A percentile compares a stretch with the other conserved stretches of the same genome.
Evolutionary conservation across 2,329 filamentous ascomycete genomes (phyloP).

Genomic region (Cryphonectria naterciae): DNA sequence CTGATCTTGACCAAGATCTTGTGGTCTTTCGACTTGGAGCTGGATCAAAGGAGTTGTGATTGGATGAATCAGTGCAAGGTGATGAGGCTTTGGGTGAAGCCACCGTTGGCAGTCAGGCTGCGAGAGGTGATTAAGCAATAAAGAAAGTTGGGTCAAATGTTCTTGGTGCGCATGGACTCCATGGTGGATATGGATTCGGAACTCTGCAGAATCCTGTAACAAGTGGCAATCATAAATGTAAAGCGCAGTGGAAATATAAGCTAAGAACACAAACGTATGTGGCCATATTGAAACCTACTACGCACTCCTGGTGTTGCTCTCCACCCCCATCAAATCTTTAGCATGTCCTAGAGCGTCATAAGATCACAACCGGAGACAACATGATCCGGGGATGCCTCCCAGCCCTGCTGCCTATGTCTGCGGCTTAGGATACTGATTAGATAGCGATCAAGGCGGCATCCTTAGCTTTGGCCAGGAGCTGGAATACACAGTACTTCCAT

Average conservation of each 20-base stretch:
- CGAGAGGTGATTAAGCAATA: background rate
- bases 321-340: too few relatives aligned
- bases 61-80: background rate
- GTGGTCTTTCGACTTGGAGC: conserved; percentile 15
- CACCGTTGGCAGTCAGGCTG: background rate
- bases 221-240: background rate
- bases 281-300: too few relatives aligned
- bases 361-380: too few relatives aligned
- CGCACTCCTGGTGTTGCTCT: background rate
- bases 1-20: conserved; percentile 8
- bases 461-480: background rate
- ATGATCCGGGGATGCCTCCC: too few relatives aligned
- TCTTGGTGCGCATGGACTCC: background rate
- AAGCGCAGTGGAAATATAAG: background rate
- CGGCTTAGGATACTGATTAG: background rate
- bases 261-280: too few relatives aligned
- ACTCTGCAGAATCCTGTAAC: background rate
- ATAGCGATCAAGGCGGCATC: background rate
- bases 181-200: background rate
- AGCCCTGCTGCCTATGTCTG: background rate
- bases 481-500: background rate
- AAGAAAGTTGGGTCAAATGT: background rate
- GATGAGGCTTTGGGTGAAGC: conserved; percentile 2
- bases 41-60: background rate
- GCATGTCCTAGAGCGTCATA: too few relatives aligned